Percentiles rank a stretch among this genome's conserved stretches.
phyloP scores from a whole-genome alignment of 768 basidiomycete species.

The Trametes gibbosa region DNA sequence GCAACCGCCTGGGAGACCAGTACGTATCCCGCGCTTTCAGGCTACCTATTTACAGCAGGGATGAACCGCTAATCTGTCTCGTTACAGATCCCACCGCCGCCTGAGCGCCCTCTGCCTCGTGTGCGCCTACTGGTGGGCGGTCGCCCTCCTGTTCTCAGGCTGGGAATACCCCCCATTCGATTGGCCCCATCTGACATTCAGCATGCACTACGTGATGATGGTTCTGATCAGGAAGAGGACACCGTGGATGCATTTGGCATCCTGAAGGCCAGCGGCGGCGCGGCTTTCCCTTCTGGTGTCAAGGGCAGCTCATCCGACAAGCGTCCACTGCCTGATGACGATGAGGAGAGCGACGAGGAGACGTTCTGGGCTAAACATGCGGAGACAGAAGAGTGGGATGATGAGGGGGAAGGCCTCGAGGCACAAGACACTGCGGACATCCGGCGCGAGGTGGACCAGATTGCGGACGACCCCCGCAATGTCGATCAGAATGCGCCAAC shows the following conservation, averaged over 20 bases:
- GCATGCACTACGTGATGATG: neutral
- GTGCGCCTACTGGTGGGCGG: neutral
- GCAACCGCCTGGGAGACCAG: no score
- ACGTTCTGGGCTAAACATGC: neutral
- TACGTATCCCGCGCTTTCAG: no score
- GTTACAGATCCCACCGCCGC: neutral
- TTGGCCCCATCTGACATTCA: neutral
- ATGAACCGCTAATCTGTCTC: no score
- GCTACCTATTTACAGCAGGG: no score
- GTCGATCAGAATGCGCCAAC: neutral
- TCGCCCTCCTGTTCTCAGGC: neutral
- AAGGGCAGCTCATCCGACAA: no score
- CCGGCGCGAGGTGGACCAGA: neutral
- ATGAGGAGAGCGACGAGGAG: no score
- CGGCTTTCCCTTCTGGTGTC: no score
- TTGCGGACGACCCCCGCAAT: neutral
- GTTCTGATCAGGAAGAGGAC: neutral
- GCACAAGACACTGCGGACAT: no score
- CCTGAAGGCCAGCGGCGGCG: no score
- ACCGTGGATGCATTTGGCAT: neutral
- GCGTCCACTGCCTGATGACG: no score
- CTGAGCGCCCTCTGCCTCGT: neutral
- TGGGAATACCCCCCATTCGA: neutral
- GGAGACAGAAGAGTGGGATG: neutral
- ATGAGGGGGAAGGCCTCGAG: neutral